Percentiles rank a stretch among this genome's conserved stretches.
phyloP scores from a whole-genome alignment of 345 rosid genomes.

The Odontarrhena argentea region DNA sequence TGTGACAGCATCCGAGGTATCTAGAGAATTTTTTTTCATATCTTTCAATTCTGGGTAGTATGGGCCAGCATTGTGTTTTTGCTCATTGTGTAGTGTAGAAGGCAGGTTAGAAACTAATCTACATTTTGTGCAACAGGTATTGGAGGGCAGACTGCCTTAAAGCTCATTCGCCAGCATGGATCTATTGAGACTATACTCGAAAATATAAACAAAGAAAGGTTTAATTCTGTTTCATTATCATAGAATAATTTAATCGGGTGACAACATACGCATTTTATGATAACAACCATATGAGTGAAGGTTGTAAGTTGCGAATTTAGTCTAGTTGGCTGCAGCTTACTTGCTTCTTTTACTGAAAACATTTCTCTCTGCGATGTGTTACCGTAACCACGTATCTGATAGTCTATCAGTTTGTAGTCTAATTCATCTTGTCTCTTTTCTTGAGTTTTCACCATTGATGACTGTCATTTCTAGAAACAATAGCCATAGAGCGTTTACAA shows the following conservation, averaged over 20 bases:
- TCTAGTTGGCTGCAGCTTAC: conserved; percentile 13
- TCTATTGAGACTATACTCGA: conserved; percentile 79
- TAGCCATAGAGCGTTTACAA: not conserved
- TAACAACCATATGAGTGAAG: conserved; percentile 13
- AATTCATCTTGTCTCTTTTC: not conserved
- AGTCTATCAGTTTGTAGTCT: conserved; percentile 2
- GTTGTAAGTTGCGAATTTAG: conserved; percentile 3
- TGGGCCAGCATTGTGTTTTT: not conserved
- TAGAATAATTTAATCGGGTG: conserved; percentile 12
- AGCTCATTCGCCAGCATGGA: conserved; percentile 93
- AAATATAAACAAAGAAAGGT: conserved; percentile 90
- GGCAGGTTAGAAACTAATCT: conserved; percentile 1
- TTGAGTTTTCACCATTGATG: conserved; percentile 5
- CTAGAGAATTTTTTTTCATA: conserved; percentile 16
- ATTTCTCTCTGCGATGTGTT: not conserved
- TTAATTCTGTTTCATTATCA: conserved; percentile 7
- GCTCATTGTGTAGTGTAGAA: not conserved
- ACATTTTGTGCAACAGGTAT: conserved; percentile 58
- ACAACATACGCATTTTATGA: not conserved
- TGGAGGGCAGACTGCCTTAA: conserved; percentile 87
- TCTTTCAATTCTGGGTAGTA: conserved; percentile 18
- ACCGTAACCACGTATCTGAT: not conserved
- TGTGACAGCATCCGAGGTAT: conserved; percentile 94
- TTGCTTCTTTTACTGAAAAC: conserved; percentile 3
- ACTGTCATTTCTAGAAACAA: not conserved